Evolutionary conservation across 75 land plant genomes (phyloP).

Genomic region (Pinus taeda): DNA sequence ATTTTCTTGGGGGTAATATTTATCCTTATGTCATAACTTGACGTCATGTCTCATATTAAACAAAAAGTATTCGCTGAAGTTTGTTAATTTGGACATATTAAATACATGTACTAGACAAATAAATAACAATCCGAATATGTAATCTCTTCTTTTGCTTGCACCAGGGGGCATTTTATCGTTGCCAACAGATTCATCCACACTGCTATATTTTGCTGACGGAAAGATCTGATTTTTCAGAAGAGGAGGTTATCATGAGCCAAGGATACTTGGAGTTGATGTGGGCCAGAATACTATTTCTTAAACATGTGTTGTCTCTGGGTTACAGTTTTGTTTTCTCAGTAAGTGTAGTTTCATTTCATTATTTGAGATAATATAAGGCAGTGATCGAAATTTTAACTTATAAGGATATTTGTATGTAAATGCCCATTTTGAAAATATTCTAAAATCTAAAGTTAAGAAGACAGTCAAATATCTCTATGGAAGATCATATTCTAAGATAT

Average conservation of each 20-base stretch:
- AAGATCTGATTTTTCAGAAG: constrained; percentile 30
- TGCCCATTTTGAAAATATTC: too few relatives aligned
- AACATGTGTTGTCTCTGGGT: constrained; percentile 58
- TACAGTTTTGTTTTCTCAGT: constrained; percentile 84
- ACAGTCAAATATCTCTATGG: too few relatives aligned
- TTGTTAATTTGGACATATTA: too few relatives aligned
- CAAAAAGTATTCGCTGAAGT: too few relatives aligned
- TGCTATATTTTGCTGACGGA: constrained; percentile 24
- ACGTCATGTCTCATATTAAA: too few relatives aligned
- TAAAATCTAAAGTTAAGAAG: too few relatives aligned
- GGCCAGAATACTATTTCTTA: constrained; percentile 70
- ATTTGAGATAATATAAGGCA: neutral
- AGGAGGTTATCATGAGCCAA: constrained; percentile 42
- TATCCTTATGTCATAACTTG: too few relatives aligned
- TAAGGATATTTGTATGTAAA: too few relatives aligned
- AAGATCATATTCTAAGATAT: too few relatives aligned
- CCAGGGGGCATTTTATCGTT: constrained; percentile 24
- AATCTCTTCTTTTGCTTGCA: neutral
- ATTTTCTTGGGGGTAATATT: too few relatives aligned
- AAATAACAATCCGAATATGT: too few relatives aligned
- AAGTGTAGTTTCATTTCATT: neutral
- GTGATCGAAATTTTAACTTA: neutral
- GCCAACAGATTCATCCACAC: constrained; percentile 22
- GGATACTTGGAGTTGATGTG: constrained; percentile 90
- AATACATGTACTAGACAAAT: too few relatives aligned